Percentiles rank a stretch among this genome's conserved stretches.
These are phyloP conservation scores for Aspergillus spinulosporus DNA, from an alignment of 2,329 filamentous ascomycete species.

Conservation along the genomic window DNA sequence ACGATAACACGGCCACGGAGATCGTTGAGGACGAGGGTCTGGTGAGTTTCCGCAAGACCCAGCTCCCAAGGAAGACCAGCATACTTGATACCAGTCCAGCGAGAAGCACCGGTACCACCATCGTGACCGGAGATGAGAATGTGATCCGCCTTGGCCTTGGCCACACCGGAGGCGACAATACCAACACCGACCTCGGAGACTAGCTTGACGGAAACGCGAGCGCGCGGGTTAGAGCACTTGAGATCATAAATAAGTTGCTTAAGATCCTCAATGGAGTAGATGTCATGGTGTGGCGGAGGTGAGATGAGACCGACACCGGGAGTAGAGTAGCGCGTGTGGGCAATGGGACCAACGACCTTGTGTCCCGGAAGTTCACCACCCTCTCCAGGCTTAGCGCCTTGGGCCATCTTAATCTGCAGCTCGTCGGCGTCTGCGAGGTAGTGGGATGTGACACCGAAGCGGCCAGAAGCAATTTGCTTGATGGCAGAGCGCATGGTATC, in stretches of 20 bases:
- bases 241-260: constrained; percentile 98
- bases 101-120: constrained; percentile 91
- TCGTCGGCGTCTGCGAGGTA: constrained; percentile 95
- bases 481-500: constrained; percentile 97
- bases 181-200: constrained; percentile 96
- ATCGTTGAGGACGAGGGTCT: constrained; percentile 93
- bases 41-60: constrained; percentile 94
- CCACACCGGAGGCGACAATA: constrained; percentile 95
- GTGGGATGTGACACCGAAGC: constrained; percentile 92
- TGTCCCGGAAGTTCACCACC: constrained; percentile 95
- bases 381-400: constrained; percentile 96
- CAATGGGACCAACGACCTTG: constrained; percentile 94
- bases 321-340: constrained; percentile 90
- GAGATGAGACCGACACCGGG: constrained; percentile 95
- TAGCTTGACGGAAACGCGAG: constrained; percentile 93
- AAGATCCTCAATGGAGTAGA: constrained; percentile 96
- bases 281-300: constrained; percentile 94
- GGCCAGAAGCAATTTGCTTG: constrained; percentile 94
- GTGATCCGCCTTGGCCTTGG: constrained; percentile 96
- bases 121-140: constrained; percentile 96
- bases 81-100: constrained; percentile 99
- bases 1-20: constrained; percentile 93
- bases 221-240: constrained; percentile 91
- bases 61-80: constrained; percentile 95
- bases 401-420: constrained; percentile 98